phyloP scores from a whole-genome alignment of 73 alveolate species.

The Tetrahymena thermophila region DNA sequence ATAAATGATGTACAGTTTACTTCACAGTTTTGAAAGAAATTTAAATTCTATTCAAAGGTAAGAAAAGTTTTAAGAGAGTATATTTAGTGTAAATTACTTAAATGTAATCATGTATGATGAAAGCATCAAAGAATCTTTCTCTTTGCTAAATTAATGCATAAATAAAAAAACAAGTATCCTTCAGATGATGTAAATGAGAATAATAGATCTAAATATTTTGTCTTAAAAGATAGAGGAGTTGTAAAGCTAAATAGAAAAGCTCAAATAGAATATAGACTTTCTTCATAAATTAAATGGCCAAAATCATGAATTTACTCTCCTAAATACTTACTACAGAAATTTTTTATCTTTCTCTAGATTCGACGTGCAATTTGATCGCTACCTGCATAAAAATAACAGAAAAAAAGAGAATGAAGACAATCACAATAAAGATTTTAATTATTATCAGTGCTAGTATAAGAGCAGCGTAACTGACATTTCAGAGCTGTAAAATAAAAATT shows the following conservation, averaged over 20 bases:
- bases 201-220: not conserved
- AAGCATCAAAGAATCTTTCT: not conserved
- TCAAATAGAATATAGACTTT: not conserved
- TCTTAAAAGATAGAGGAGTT: not conserved
- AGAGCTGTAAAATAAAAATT: not conserved
- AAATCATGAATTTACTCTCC: not conserved
- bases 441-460: not conserved
- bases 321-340: not conserved
- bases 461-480: not conserved
- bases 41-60: not conserved
- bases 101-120: not conserved
- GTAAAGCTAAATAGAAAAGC: not conserved
- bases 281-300: not conserved
- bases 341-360: not conserved
- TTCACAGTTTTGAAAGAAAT: not conserved
- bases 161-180: not conserved
- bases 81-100: not conserved
- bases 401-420: not conserved
- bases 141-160: not conserved
- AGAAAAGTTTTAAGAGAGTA: not conserved
- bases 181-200: not conserved
- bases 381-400: not conserved
- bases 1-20: not conserved
- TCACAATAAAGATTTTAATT: not conserved
- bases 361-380: not conserved